Evolutionary conservation across 2,329 filamentous ascomycete genomes (phyloP), one percentile per base, ranked within the genome.

Genomic region (Phialocephala sp.): DNA sequence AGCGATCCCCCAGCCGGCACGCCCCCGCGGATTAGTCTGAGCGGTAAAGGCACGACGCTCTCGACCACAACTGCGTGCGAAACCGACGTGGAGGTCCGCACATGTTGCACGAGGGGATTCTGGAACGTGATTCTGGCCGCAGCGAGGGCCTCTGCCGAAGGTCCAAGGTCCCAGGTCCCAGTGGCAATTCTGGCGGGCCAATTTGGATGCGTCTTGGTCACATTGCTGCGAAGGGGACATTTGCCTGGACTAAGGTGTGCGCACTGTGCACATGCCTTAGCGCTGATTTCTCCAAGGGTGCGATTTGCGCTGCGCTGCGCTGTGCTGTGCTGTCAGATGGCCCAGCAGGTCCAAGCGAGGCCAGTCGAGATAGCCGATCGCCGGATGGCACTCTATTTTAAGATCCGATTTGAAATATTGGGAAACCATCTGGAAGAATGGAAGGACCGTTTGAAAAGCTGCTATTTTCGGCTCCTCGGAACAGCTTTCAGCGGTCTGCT

Each of bases 1-100:
- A 67, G 56, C 60, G 37, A 45, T 39, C 43, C 57, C 47, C 52
- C 22, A 4, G 8, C 12, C 32, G 32, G 18, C 18, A 18, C 61
- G 56, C 45, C 59, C 61, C 60, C 59, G 60, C 62, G 56, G 60
- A 47, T 41, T 52, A 57, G 36, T 20, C 36, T 65, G 43, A 50
- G 67, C 67, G 64, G 64, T 59, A 66, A 69, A 58, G 54, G 52
- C 32, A 57, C n/a, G 55, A 39, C 35, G 12, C 50, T 54, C 52
- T 24, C n/a, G 20, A 36, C n/a, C 9, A 6, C 20, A 39, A 22
- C 32, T 14, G 45, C n/a, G 39, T n/a, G 24, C 58, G 55, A 60
- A 59, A 64, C 55, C 37, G 47, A 11, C 55, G 50, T 56, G 58
- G 56, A 64, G 20, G 60, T 59, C 15, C 43, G 47, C 39, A 22